These are phyloP conservation scores for Terana coerulea DNA, from an alignment of 768 basidiomycete species.

Conservation along the genomic window DNA sequence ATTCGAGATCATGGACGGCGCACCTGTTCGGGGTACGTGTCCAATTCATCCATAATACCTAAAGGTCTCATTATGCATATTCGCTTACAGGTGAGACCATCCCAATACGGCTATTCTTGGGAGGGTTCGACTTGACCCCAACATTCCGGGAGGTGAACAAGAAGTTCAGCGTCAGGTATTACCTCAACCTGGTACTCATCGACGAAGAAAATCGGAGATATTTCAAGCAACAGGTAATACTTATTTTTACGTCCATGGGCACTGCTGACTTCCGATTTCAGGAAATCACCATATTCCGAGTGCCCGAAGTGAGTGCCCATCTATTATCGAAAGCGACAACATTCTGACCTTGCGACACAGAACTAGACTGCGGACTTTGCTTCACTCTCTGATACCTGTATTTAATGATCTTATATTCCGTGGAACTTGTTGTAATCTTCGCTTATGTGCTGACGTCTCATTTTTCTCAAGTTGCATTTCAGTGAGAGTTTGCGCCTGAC, in stretches of 20 bases:
- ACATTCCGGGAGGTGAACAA: slow-evolving; percentile 99
- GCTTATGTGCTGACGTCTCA: too few species aligned
- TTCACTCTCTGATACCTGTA: slow-evolving; percentile 20
- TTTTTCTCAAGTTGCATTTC: too few species aligned
- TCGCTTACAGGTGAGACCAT: slow-evolving; percentile 84
- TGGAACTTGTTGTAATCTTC: slow-evolving; percentile 3
- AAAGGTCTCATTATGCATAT: too few species aligned
- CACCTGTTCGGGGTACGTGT: slow-evolving; percentile 83
- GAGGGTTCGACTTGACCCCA: slow-evolving; percentile 97
- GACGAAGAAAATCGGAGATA: slow-evolving; percentile 98
- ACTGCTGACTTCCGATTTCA: slow-evolving; percentile 21
- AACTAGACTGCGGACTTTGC: slow-evolving; percentile 29
- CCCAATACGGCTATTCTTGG: slow-evolving; percentile 95
- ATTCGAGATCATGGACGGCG: slow-evolving; percentile 99
- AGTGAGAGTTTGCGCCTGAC: too few species aligned
- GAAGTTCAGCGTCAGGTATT: slow-evolving; percentile 96
- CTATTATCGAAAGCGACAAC: background rate
- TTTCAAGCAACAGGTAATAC: slow-evolving; percentile 87
- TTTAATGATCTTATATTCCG: slow-evolving; percentile 17
- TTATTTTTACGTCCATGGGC: background rate
- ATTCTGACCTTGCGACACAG: slow-evolving; percentile 19
- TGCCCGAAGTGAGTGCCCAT: slow-evolving; percentile 64
- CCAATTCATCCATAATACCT: background rate
- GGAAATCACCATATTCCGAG: slow-evolving; percentile 89
- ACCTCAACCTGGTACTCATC: slow-evolving; percentile 94